phyloP scores from a whole-genome alignment of 1,284 basidiomycete species.

The Termitomyces sp. region DNA sequence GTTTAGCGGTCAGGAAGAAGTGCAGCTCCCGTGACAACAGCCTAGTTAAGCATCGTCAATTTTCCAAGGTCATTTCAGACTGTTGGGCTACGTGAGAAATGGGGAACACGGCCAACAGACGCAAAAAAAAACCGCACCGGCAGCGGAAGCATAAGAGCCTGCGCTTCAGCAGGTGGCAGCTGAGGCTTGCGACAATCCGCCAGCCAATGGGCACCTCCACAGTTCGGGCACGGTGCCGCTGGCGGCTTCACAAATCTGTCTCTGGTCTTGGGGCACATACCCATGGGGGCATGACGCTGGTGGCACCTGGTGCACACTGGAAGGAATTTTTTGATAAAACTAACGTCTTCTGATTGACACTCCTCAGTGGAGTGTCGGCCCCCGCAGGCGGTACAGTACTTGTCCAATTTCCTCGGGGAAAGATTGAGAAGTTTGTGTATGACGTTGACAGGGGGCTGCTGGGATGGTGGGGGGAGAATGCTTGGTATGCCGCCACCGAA shows the following conservation, averaged over 20 bases:
- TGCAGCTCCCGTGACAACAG: no score
- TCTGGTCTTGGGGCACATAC: constrained; percentile 1
- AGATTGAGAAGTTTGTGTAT: constrained; percentile 3
- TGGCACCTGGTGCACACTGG: neutral
- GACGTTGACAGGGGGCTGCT: neutral
- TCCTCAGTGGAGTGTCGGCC: neutral
- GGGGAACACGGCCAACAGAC: neutral
- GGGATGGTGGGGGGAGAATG: neutral
- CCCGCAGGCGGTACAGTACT: constrained; percentile 1
- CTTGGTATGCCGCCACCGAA: neutral
- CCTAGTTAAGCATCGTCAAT: neutral
- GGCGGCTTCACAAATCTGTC: neutral
- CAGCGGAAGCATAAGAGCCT: constrained; percentile 7
- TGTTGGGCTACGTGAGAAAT: neutral
- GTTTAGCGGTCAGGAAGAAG: no score
- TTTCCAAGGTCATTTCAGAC: neutral
- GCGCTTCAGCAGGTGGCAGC: constrained; percentile 3
- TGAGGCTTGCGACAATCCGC: constrained; percentile 16
- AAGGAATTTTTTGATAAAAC: neutral
- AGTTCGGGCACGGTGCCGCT: constrained; percentile 13
- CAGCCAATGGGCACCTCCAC: constrained; percentile 17
- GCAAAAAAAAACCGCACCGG: neutral
- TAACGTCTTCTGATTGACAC: neutral
- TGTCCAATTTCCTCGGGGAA: neutral
- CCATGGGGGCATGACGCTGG: constrained; percentile 5